These are phyloP conservation scores for Bipolaris victoriae DNA, from an alignment of 2,329 filamentous ascomycete species.

Conservation along the genomic window DNA sequence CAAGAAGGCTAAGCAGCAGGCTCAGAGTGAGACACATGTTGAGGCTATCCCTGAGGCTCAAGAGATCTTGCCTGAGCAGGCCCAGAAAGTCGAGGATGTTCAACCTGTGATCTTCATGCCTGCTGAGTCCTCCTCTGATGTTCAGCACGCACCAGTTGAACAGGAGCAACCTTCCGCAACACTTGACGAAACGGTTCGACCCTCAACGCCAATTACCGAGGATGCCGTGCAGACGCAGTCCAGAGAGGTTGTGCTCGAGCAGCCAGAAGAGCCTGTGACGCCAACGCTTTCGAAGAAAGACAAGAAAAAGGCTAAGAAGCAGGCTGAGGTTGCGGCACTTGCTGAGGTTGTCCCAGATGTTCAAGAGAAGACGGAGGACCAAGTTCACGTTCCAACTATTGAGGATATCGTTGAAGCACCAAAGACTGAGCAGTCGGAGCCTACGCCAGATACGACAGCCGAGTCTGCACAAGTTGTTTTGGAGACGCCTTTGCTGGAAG, in stretches of 20 bases:
- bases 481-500: slow-evolving; percentile 10
- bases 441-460: neutral
- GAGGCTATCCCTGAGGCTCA: neutral
- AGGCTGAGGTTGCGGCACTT: slow-evolving; percentile 21
- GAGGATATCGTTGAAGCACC: neutral
- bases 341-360: slow-evolving; percentile 12
- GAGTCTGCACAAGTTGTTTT: slow-evolving; percentile 14
- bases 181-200: slow-evolving; percentile 3
- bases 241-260: slow-evolving; percentile 7
- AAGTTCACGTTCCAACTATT: neutral
- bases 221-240: neutral
- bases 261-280: slow-evolving; percentile 14
- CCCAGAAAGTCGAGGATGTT: neutral
- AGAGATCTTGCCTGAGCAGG: slow-evolving; percentile 1
- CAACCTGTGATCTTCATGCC: neutral
- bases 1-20: slow-evolving; percentile 33
- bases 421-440: neutral
- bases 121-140: slow-evolving; percentile 4
- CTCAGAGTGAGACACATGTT: neutral
- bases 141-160: neutral
- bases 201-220: neutral
- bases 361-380: slow-evolving; percentile 3
- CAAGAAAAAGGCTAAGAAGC: slow-evolving; percentile 33
- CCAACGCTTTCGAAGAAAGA: slow-evolving; percentile 25
- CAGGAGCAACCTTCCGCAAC: neutral